Evolutionary conservation across 768 basidiomycete genomes (phyloP).

Genomic region (Auricularia sp.): DNA sequence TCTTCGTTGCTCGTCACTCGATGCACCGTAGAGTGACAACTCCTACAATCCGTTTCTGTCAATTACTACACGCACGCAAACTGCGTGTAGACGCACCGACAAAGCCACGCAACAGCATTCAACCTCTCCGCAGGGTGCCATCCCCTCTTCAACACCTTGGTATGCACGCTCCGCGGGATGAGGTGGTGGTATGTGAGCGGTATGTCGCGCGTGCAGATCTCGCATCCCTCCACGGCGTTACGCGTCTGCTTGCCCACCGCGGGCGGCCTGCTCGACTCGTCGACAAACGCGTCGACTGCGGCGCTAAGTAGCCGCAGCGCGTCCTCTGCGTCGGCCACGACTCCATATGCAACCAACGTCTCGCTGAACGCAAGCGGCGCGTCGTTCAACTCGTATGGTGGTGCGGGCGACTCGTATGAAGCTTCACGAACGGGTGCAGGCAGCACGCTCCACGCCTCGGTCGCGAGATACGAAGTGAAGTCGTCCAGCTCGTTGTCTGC

Average conservation of each 20-base stretch:
- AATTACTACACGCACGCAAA: background rate
- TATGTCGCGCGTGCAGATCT: constrained; percentile 48
- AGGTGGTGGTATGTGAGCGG: constrained; percentile 55
- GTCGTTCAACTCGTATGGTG: constrained; percentile 26
- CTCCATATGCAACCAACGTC: constrained; percentile 40
- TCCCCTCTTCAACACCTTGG: constrained; percentile 45
- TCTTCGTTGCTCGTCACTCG: constrained; percentile 40
- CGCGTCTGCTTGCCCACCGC: constrained; percentile 46
- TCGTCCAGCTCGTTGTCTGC: constrained; percentile 37
- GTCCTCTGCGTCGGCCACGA: constrained; percentile 27
- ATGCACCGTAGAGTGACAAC: constrained; percentile 45
- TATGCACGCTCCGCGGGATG: constrained; percentile 44
- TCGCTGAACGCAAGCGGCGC: constrained; percentile 36
- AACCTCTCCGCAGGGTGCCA: constrained; percentile 46
- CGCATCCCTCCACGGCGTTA: constrained; percentile 35
- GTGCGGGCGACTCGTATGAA: constrained; percentile 28
- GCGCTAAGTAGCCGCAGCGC: constrained; percentile 32
- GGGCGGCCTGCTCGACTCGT: constrained; percentile 38
- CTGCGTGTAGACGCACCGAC: constrained; percentile 23
- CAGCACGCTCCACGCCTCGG: constrained; percentile 39
- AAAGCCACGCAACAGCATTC: constrained; percentile 53
- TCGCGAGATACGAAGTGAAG: constrained; percentile 41
- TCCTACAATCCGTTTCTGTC: constrained; percentile 20
- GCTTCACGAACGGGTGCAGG: constrained; percentile 27
- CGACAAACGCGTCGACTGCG: constrained; percentile 33